Evolutionary conservation across 2,329 filamentous ascomycete genomes (phyloP).

Genomic region (Penicillium sp.): DNA sequence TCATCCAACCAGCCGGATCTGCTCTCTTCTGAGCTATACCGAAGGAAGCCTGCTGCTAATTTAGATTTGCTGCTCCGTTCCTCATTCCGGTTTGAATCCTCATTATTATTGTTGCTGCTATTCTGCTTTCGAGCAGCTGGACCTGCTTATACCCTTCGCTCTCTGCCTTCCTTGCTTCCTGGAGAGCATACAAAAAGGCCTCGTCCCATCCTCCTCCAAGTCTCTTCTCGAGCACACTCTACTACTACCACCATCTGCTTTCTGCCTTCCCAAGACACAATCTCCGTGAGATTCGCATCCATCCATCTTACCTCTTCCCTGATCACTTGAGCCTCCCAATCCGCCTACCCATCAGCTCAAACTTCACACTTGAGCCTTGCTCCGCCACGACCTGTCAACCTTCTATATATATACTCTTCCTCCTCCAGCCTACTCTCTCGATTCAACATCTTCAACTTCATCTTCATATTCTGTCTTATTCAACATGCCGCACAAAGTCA

Average conservation of each 20-base stretch:
- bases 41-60: slow-evolving; percentile 15
- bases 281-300: slow-evolving; percentile 9
- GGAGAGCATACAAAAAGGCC: slow-evolving; percentile 24
- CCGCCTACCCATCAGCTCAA: slow-evolving; percentile 14
- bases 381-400: slow-evolving; percentile 26
- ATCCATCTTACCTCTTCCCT: not conserved
- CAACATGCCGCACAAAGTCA: slow-evolving; percentile 43
- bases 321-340: slow-evolving; percentile 11
- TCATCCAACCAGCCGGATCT: slow-evolving; percentile 16
- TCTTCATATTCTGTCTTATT: not conserved
- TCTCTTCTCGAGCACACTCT: slow-evolving; percentile 8
- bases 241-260: slow-evolving; percentile 9
- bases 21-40: not conserved
- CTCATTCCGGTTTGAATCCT: slow-evolving; percentile 9
- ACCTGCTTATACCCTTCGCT: not conserved
- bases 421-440: not conserved
- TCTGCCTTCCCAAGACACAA: not conserved
- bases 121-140: slow-evolving; percentile 18
- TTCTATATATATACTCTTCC: slow-evolving; percentile 15
- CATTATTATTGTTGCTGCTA: slow-evolving; percentile 17
- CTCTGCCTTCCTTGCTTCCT: slow-evolving; percentile 19
- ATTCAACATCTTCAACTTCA: not conserved
- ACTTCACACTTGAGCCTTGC: slow-evolving; percentile 19
- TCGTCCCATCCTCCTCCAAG: slow-evolving; percentile 9
- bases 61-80: slow-evolving; percentile 17